Base-by-base conservation (phyloP, 352 stramenopile genomes). In the Phytophthora ohioensis region DNA sequence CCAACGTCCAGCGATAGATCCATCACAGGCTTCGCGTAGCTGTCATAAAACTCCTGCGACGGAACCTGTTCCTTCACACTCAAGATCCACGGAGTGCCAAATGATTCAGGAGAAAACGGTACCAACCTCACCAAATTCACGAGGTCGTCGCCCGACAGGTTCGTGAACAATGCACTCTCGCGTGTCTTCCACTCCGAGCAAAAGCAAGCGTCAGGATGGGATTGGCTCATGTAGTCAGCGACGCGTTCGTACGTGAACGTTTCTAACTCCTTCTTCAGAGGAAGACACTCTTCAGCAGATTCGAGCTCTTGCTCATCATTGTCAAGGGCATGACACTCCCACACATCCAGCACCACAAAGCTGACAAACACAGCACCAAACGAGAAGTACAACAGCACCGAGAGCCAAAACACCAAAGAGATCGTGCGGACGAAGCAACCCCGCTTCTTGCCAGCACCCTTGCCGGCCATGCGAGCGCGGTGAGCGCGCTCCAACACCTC, bases 131-230 rank as follows among this genome's bases (percentile, higher is more conserved):
- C 51, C 32, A 88, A 53, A 30, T 68, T 62, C 5, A 81, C 34
- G 13, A 78, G 13, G 27, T 76, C 56, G 4, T 57, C 47, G 21
- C 57, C 38, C 0, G 76, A 85, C 5, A 65, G 31, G 36, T 56
- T 79, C 3, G 55, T 52, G 5, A 82, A 60, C 39, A 85, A 36
- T 1, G 56, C 60, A 42, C 51, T 81, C 47, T 88, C 74, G 12
- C 79, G 72, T 32, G 66, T 27, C 27, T 73, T 82, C 80, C 80
- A 88, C 46, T 84, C 79, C 13, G 48, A 63, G 35, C 80, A 88
- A 42, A 88, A 85, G 55, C 74, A 86, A 13, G 55, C 45, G 6
- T 79, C 56, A 9, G 68, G 31, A 52, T 88, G 71, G 13, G 71
- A 71, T 38, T 81, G 74, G 4, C 39, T 39, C 34, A 58, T 34